Conservation (phyloP, 73 alveolate species). For the Tetrahymena elliotti region DNA sequence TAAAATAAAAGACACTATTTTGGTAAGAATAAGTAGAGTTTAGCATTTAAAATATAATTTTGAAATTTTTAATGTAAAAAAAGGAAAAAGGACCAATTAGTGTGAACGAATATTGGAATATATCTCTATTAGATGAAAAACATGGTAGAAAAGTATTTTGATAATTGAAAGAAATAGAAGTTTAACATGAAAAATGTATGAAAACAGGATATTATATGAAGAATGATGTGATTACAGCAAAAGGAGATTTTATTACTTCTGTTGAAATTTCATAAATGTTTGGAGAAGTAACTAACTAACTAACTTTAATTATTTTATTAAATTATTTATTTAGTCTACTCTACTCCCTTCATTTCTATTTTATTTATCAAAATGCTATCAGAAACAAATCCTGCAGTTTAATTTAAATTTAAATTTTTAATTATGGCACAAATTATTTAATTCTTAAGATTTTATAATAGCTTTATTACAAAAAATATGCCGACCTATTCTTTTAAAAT, state of each 20-base stretch:
- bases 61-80: background rate
- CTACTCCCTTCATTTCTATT: background rate
- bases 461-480: no score
- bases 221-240: conserved; percentile 66
- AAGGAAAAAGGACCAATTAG: conserved; percentile 15
- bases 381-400: no score
- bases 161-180: background rate
- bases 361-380: background rate
- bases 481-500: no score
- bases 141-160: background rate
- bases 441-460: no score
- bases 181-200: background rate
- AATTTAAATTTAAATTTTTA: no score
- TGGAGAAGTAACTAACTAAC: conserved; percentile 87
- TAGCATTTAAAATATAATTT: background rate
- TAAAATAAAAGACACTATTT: background rate
- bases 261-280: conserved; percentile 80
- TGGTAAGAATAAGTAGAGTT: background rate
- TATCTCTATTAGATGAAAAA: conserved; percentile 28
- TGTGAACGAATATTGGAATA: conserved; percentile 4
- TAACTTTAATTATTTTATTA: conserved; percentile 3
- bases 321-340: no score
- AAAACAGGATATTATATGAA: conserved; percentile 70
- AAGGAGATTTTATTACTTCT: conserved; percentile 85
- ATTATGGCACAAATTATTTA: no score